Conservation (phyloP, 1,284 basidiomycete species). For the Rhodotorula sp. region DNA sequence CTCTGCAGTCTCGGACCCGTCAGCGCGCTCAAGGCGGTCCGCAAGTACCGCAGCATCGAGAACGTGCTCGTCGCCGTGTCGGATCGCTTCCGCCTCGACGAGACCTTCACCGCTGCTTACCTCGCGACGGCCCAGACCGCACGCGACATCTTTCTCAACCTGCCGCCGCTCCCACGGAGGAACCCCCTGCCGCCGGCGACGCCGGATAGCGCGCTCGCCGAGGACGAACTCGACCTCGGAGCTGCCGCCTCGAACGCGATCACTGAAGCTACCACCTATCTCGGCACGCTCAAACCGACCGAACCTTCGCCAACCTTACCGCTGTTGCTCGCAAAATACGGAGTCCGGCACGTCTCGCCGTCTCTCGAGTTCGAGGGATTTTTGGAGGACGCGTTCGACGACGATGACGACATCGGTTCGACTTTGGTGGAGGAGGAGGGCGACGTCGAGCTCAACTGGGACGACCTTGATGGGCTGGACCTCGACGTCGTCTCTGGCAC, state of each 20-base stretch:
- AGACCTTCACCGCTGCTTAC: constrained; percentile 52
- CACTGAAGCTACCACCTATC: neutral
- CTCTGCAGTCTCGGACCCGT: constrained; percentile 64
- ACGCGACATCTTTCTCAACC: constrained; percentile 61
- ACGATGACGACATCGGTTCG: neutral
- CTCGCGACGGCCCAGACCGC: constrained; percentile 62
- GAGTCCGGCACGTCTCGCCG: neutral
- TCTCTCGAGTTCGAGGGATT: neutral
- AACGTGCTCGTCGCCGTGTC: constrained; percentile 56
- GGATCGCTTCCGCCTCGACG: neutral
- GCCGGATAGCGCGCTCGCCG: too few species aligned
- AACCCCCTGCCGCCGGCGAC: neutral
- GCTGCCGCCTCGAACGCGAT: too few species aligned
- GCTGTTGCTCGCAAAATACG: neutral
- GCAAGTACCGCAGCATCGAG: constrained; percentile 69
- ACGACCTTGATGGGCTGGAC: neutral
- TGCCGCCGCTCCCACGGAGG: constrained; percentile 52
- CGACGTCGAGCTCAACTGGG: neutral
- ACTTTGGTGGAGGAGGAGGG: too few species aligned
- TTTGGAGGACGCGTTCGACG: neutral
- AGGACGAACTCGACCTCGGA: neutral
- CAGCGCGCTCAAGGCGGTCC: constrained; percentile 70
- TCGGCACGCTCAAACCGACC: neutral
- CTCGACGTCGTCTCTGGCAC: neutral
- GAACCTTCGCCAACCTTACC: neutral